phyloP scores from a whole-genome alignment of 192 early-diverging fungal genomes.

The Piromyces finnis region DNA sequence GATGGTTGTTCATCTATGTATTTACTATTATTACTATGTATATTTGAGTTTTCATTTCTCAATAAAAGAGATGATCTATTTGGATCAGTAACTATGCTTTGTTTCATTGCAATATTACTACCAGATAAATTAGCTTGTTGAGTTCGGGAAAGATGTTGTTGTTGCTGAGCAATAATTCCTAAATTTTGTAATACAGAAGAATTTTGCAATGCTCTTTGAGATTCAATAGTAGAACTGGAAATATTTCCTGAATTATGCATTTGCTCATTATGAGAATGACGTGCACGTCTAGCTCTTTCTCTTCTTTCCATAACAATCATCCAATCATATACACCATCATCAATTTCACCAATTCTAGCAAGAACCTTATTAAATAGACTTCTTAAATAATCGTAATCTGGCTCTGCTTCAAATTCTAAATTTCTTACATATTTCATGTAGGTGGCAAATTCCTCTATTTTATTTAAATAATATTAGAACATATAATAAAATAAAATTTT shows the following conservation, averaged over 20 bases:
- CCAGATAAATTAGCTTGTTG: background rate
- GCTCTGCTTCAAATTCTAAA: slow-evolving; percentile 84
- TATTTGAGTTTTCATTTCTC: background rate
- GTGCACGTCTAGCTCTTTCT: background rate
- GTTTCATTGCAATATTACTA: background rate
- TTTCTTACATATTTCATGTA: slow-evolving; percentile 81
- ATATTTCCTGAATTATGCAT: background rate
- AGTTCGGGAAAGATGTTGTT: background rate
- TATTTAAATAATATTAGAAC: background rate
- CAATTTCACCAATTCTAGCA: slow-evolving; percentile 43
- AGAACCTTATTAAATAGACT: slow-evolving; percentile 62
- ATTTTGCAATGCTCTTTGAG: background rate
- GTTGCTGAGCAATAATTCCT: background rate
- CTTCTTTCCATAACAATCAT: slow-evolving; percentile 37
- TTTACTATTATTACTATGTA: background rate
- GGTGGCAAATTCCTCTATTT: slow-evolving; percentile 68
- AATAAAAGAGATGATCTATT: background rate
- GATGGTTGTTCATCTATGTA: background rate
- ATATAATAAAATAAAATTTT: too few species aligned
- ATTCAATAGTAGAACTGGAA: background rate
- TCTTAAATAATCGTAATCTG: slow-evolving; percentile 86
- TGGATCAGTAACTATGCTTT: background rate
- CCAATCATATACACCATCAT: slow-evolving; percentile 95
- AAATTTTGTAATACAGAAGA: background rate
- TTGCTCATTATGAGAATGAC: background rate